Percentiles rank a stretch among this genome's conserved stretches.
These are phyloP conservation scores for Claviceps africana DNA, from an alignment of 2,329 filamentous ascomycete genomes.

Conservation along the genomic window DNA sequence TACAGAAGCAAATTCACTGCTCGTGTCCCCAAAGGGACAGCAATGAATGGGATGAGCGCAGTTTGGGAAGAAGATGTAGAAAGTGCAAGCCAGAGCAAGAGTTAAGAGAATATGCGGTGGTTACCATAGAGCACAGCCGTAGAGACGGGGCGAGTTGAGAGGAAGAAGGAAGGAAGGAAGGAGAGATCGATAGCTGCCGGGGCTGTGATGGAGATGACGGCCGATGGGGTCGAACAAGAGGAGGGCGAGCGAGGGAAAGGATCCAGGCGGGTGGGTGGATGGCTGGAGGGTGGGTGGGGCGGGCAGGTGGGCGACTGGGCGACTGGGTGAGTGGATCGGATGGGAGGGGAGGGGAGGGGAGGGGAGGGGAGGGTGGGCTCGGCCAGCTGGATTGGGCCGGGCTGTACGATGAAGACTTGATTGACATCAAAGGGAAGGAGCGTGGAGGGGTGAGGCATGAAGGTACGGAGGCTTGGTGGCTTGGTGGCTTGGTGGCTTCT, in stretches of 20 bases:
- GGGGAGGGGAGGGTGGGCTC: not conserved
- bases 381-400: not conserved
- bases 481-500: too few relatives aligned
- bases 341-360: not conserved
- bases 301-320: too few relatives aligned
- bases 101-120: constrained; percentile 10
- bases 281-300: not conserved
- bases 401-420: too few relatives aligned
- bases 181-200: not conserved
- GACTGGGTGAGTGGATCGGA: not conserved
- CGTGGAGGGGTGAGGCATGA: not conserved
- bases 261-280: not conserved
- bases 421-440: too few relatives aligned
- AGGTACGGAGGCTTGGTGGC: too few relatives aligned
- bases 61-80: constrained; percentile 6
- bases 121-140: constrained; percentile 7
- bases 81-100: constrained; percentile 7
- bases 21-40: constrained; percentile 11
- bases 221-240: not conserved
- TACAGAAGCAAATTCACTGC: constrained; percentile 10
- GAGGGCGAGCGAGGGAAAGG: constrained; percentile 2
- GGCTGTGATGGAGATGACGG: not conserved
- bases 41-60: constrained; percentile 8
- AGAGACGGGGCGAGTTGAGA: not conserved
- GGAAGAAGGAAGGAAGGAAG: constrained; percentile 1